Evolutionary conservation across 352 stramenopile species (phyloP), one percentile per base, ranked within the genome.

Genomic region (Pythium oligandrum): DNA sequence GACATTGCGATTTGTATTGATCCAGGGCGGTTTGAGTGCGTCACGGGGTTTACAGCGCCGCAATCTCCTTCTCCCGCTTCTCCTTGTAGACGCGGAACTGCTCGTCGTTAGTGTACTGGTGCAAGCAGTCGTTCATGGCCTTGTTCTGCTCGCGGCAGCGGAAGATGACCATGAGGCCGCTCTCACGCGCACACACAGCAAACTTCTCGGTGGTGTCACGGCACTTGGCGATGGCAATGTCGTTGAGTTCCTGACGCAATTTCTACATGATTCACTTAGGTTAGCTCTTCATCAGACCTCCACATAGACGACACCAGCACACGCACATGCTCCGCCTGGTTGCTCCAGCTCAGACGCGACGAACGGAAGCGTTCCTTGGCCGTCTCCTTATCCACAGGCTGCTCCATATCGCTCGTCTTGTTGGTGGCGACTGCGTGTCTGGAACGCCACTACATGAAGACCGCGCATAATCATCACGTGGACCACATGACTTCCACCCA

Each of bases 201-300:
- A 93, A 90, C 53, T 81, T 63, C 48, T 72, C 64, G 2, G 78
- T 73, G 11, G 77, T 53, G 44, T 57, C 63, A 53, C 58, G 73
- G 69, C 83, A 93, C 53, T 91, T 93, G 63, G 72, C 57, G 59
- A 91, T 83, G 43, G 83, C 83, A 46, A 91, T 91, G 63, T 90
- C 78, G 55, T 78, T 90, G 47, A 91, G 67, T 54, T 93, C 76
- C 63, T 90, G 78, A 51, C 76, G 81, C 50, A 93, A 57, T 80
- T 88, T 88, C 81, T 92, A 45, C 43, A 11, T 17, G 12, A 26
- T 26, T 26, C 17, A 26, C 17, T 26, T 26, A 26, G 17, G 17
- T 26, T 26, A 26, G 17, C 17, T 26, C 17, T 26, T 26, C 17
- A 26, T 26, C 17, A 26, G 17, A 26, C 17, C 17, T 26, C 17